Base-by-base conservation (phyloP, 2,329 filamentous ascomycete species). In the Mariannaea sp. region DNA sequence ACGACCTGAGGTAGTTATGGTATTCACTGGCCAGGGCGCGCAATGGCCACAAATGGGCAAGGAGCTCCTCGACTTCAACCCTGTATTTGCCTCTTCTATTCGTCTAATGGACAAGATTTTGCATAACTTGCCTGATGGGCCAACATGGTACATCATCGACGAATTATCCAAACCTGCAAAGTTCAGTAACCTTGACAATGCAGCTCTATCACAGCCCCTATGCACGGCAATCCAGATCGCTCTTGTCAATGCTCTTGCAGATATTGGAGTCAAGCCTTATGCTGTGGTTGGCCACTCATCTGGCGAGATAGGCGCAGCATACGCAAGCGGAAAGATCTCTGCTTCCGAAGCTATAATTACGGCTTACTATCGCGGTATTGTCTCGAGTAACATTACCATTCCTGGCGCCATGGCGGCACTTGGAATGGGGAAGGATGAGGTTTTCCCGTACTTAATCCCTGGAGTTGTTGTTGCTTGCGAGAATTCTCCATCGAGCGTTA, bases 241-340 rank as follows among this genome's bases (percentile, higher is more conserved):
- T 0, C 58, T 81, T 1, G 67, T 77, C 0, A 69, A 77, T 12
- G 58, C 75, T 0, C 67, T 80, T 3, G 29, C 33, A 0, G 53
- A 57, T 1, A 65, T 65, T 45, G 66, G 70, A 0, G 55, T 79
- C 20, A 43, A 36, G 1, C 71, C 74, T 0, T 22, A 59, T 6
- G 69, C 65, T 1, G 71, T 74, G 0, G 68, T 77, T 3, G 77
- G 76, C 1, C 77, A 79, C 51, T 76, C 73, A 0, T 69, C 64
- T 2, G 77, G 77, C 1, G 77, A 79, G 53, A 75, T 78, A 27
- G 75, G 70, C 0, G 77, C 75, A 1, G 75, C 76, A 0, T 78
- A 78, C 40, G 73, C 74, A 1, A 65, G 70, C 0, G 73, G 75
- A 1, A 53, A 60, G 1, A 52, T 79, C 4, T 65, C 70, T 0